Percentiles rank a stretch among this genome's conserved stretches.
These are phyloP conservation scores for Gracilaria domingensis DNA, from an alignment of 23 red algal species.

Conservation along the genomic window DNA sequence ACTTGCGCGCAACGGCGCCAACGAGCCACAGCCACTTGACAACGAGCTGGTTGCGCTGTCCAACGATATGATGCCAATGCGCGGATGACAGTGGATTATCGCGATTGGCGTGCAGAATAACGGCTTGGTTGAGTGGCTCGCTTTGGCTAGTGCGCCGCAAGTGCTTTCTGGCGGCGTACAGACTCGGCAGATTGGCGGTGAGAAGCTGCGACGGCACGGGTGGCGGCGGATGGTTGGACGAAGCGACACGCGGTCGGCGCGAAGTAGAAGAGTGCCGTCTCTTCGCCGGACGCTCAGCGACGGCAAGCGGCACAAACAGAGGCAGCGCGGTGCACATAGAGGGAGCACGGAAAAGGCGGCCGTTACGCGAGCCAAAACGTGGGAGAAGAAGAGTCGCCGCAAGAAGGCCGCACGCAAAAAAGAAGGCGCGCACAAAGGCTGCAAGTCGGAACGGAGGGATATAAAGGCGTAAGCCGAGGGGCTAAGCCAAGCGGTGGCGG, in stretches of 20 bases:
- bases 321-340: neutral
- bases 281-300: neutral
- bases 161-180: conserved; percentile 28
- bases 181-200: conserved; percentile 4
- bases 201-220: neutral
- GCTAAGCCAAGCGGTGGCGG: too few species aligned
- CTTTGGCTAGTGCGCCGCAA: neutral
- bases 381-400: neutral
- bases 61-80: conserved; percentile 29
- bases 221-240: neutral
- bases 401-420: too few species aligned
- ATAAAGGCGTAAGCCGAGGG: too few species aligned
- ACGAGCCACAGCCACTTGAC: conserved; percentile 74
- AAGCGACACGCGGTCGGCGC: neutral
- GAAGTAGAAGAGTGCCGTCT: neutral
- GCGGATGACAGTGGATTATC: neutral
- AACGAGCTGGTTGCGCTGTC: conserved; percentile 46
- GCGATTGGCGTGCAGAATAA: neutral
- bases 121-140: conserved; percentile 23
- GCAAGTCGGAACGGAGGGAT: too few species aligned
- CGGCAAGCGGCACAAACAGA: conserved; percentile 13
- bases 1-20: conserved; percentile 56
- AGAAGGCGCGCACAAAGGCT: too few species aligned
- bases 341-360: neutral
- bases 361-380: neutral